phyloP scores from a whole-genome alignment of 345 rosid species.

The Gossypium sturtianum region DNA sequence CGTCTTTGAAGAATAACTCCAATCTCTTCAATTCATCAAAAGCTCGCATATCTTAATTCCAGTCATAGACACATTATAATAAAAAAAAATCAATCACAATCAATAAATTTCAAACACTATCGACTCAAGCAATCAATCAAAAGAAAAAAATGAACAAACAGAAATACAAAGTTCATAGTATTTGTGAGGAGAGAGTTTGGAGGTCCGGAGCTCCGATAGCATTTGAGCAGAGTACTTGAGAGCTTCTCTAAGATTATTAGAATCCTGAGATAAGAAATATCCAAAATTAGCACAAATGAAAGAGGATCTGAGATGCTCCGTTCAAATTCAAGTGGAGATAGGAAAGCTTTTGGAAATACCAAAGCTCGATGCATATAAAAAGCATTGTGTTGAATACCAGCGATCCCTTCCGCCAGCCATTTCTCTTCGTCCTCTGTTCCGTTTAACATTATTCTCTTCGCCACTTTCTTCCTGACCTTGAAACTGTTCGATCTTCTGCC shows the following conservation, averaged over 20 bases:
- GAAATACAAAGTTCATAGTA: slow-evolving; percentile 73
- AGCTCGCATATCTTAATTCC: slow-evolving; percentile 68
- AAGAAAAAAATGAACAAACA: neutral
- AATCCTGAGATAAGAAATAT: slow-evolving; percentile 40
- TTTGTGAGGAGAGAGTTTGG: slow-evolving; percentile 86
- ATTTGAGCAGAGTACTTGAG: slow-evolving; percentile 82
- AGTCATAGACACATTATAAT: slow-evolving; percentile 3
- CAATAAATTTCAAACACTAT: slow-evolving; percentile 8
- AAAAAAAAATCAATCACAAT: slow-evolving; percentile 3
- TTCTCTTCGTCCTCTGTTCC: slow-evolving; percentile 79
- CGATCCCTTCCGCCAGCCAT: slow-evolving; percentile 92
- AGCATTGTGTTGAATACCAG: slow-evolving; percentile 82
- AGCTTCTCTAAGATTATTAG: slow-evolving; percentile 78
- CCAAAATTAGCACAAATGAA: slow-evolving; percentile 5
- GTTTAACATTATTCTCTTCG: slow-evolving; percentile 30
- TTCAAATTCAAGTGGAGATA: neutral
- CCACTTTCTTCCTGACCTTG: slow-evolving; percentile 11
- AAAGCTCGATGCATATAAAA: slow-evolving; percentile 83
- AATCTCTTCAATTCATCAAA: slow-evolving; percentile 79
- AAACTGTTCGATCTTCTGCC: neutral
- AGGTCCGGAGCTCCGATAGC: slow-evolving; percentile 91
- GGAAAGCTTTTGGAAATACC: slow-evolving; percentile 30
- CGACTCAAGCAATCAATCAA: slow-evolving; percentile 11
- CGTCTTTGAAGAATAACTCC: slow-evolving; percentile 84
- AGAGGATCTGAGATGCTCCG: slow-evolving; percentile 3